These are phyloP conservation scores for Xylariaceae sp. DNA, from an alignment of 2,329 filamentous ascomycete species.

Conservation along the genomic window DNA sequence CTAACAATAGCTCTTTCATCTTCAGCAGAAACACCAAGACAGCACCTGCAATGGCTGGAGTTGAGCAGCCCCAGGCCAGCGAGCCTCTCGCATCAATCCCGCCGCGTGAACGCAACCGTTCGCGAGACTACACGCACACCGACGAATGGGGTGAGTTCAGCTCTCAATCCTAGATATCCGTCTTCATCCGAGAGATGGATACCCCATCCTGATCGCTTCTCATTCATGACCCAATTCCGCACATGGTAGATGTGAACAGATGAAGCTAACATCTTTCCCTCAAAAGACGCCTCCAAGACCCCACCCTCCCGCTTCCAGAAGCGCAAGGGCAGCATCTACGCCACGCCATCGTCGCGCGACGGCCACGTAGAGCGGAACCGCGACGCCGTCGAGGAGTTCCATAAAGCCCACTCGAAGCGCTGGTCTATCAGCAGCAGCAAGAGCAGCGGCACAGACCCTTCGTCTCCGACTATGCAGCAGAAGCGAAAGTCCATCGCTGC, in stretches of 20 bases:
- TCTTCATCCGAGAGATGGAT: background rate
- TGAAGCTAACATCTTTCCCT: background rate
- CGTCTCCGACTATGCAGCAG: conserved; percentile 12
- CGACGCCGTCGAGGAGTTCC: conserved; percentile 49
- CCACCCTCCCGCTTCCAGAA: conserved; percentile 65
- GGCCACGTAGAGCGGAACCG: conserved; percentile 58
- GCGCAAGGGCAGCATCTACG: conserved; percentile 63
- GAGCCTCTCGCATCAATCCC: conserved; percentile 34
- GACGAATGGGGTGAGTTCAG: conserved; percentile 47
- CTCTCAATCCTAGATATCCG: background rate
- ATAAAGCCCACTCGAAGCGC: conserved; percentile 52
- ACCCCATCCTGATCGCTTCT: no score
- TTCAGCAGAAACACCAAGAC: conserved; percentile 2
- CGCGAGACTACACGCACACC: conserved; percentile 31
- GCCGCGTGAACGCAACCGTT: conserved; percentile 33
- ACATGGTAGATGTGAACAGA: no score
- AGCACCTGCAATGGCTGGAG: conserved; percentile 21
- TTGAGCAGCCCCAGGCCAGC: conserved; percentile 26
- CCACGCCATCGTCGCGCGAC: conserved; percentile 59
- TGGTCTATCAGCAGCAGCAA: conserved; percentile 24
- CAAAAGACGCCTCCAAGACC: conserved; percentile 57
- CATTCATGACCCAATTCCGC: no score
- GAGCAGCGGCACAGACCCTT: conserved; percentile 9
- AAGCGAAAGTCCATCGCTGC: conserved; percentile 16
- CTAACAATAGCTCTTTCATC: background rate